Percentiles rank a stretch among this genome's conserved stretches.
Conservation (phyloP, 2,329 filamentous ascomycete genomes). For the Cladophialophora chaetospira region DNA sequence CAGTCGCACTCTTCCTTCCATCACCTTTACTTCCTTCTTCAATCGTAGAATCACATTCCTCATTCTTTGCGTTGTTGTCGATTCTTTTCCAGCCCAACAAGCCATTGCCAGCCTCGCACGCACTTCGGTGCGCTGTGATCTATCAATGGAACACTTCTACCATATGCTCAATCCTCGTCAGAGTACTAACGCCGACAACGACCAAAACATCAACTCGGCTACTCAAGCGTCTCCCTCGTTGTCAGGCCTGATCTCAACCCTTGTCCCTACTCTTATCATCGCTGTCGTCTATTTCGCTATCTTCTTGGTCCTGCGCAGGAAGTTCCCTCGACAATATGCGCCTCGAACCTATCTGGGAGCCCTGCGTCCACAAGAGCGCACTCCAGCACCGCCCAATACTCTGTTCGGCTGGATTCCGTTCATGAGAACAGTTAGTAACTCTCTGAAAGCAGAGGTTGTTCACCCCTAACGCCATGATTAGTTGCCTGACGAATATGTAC, state of each 20-base stretch:
- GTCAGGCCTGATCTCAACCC: constrained; percentile 52
- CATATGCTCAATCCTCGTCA: constrained; percentile 16
- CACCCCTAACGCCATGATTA: constrained; percentile 19
- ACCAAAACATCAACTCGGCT: constrained; percentile 37
- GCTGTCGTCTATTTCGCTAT: constrained; percentile 49
- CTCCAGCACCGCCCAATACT: constrained; percentile 61
- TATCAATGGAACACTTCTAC: constrained; percentile 20
- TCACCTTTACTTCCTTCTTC: not conserved
- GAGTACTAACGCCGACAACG: constrained; percentile 29
- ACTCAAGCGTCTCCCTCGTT: constrained; percentile 40
- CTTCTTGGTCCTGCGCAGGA: constrained; percentile 55
- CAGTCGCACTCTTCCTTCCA: not conserved
- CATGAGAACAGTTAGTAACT: constrained; percentile 62
- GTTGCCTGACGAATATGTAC: constrained; percentile 71
- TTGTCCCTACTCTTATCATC: constrained; percentile 50
- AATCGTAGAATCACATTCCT: not conserved
- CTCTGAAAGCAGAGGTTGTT: not conserved
- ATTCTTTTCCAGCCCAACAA: not conserved
- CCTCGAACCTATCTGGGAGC: constrained; percentile 58
- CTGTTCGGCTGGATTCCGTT: constrained; percentile 67
- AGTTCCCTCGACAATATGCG: constrained; percentile 54
- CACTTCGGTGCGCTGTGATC: not conserved
- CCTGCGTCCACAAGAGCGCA: constrained; percentile 57
- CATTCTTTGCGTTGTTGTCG: not conserved
- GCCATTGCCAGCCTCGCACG: not conserved